phyloP scores from a whole-genome alignment of 768 basidiomycete genomes.

The Tricholoma flavovirens region DNA sequence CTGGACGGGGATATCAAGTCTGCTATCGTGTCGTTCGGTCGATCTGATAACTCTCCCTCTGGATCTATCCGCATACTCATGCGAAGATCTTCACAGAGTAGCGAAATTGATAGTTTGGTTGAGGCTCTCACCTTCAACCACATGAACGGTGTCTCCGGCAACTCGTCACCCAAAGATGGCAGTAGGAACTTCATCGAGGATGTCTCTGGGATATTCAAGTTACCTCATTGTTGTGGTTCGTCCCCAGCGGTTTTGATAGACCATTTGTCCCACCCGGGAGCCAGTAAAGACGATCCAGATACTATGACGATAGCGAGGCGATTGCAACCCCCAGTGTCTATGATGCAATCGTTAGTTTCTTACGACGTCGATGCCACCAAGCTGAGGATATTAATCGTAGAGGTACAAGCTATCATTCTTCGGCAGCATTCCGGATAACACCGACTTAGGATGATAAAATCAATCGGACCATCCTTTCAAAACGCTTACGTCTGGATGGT shows the following conservation, averaged over 20 bases:
- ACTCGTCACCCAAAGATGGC: conserved; percentile 5
- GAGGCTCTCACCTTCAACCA: conserved; percentile 38
- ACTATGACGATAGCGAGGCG: conserved; percentile 6
- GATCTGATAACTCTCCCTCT: conserved; percentile 16
- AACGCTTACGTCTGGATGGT: conserved; percentile 60
- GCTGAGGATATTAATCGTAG: conserved; percentile 57
- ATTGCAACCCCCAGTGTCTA: conserved; percentile 1
- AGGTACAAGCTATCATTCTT: conserved; percentile 35
- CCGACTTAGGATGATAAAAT: conserved; percentile 60
- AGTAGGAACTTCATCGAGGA: neutral
- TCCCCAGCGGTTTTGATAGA: conserved; percentile 3
- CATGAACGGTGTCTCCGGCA: conserved; percentile 10
- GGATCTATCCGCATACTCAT: conserved; percentile 20
- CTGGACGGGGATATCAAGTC: conserved; percentile 3
- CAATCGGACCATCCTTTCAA: conserved; percentile 65
- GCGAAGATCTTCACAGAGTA: conserved; percentile 20
- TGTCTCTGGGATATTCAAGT: neutral
- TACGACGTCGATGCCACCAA: conserved; percentile 8
- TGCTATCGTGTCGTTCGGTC: conserved; percentile 11
- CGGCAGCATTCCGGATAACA: neutral
- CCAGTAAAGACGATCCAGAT: conserved; percentile 22
- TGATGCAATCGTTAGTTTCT: neutral
- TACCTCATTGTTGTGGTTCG: neutral
- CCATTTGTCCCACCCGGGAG: conserved; percentile 23
- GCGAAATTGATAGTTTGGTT: conserved; percentile 42